Evolutionary conservation across 441 rosid genomes (phyloP).

Genomic region (Mallotus japonicus): DNA sequence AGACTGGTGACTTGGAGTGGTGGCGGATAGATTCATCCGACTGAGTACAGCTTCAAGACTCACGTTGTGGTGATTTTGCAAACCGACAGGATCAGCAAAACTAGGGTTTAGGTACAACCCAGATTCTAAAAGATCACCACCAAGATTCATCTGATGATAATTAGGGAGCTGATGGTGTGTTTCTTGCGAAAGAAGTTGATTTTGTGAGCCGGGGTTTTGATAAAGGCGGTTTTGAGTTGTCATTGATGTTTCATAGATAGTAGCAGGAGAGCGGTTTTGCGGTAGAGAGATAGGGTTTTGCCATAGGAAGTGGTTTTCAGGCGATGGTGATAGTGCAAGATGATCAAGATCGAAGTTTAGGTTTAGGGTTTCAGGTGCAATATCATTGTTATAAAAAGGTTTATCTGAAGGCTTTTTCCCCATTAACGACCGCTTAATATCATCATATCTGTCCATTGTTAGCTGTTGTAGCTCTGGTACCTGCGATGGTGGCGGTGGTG

Average conservation of each 20-base stretch:
- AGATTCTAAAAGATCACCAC: neutral
- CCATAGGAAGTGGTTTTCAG: neutral
- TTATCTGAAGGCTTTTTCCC: neutral
- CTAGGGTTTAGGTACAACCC: slow-evolving; percentile 3
- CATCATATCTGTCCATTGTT: neutral
- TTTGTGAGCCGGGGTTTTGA: slow-evolving; percentile 10
- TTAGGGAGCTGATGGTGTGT: neutral
- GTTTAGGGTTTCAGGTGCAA: neutral
- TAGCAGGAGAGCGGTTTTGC: neutral
- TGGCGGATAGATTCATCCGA: slow-evolving; percentile 2
- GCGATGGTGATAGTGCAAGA: neutral
- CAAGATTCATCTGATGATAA: neutral
- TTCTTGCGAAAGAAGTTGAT: neutral
- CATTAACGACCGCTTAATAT: neutral
- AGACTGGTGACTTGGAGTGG: neutral
- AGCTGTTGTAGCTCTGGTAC: neutral
- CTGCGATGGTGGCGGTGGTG: neutral
- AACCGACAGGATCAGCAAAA: neutral
- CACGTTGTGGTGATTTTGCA: neutral
- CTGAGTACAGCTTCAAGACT: slow-evolving; percentile 2
- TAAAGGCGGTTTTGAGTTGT: neutral
- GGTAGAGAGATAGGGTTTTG: neutral
- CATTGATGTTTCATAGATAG: neutral
- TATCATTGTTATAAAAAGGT: neutral
- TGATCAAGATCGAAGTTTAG: neutral